Base-by-base conservation (phyloP, 768 basidiomycete species). In the Kwoniella newhampshirensis region DNA sequence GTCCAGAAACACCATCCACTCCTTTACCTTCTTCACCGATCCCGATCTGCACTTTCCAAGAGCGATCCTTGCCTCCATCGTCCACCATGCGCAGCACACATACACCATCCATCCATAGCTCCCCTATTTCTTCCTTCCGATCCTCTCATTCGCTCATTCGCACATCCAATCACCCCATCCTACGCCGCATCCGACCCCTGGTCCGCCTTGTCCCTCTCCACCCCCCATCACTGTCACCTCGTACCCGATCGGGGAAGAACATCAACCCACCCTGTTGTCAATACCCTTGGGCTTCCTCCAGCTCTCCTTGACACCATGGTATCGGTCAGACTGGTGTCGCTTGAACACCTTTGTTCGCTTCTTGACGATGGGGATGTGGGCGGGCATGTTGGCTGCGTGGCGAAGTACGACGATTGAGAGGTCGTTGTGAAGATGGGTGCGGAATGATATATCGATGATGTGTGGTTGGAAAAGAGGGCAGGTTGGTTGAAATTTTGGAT, bases 271-370 rank as follows among this genome's bases (percentile, higher is more conserved):
- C 74, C 93, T 86, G 86, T 98, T 98, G 78, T 98, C 94, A 72
- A 97, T 98, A 90, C 94, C 96, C 86, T 98, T 99, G 68, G 96
- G 96, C 83, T 99, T 99, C 79, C 96, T 85, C 96, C 96, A 99
- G 82, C 89, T 82, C 82, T 96, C 92, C 84, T 94, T 94, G 68
- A 98, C 92, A 67, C 87, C 81, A 78, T 89, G 85, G 82, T 96
- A 98, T 76, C 94, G 88, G 81, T 98, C 94, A 47, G 91, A 94
- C 81, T 98, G 94, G 80, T 98, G 94, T 80, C 94, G 90, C 91
- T 94, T 97, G 89, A 98, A 98, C 77, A 82, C 81, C 81, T 87
- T 91, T 74, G 93, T 96, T 79, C 91, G 89, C 83, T 98, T 98
- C 84, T 94, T 96, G 80, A 96, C 83, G 78, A 93, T 87, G 66